These are phyloP conservation scores for Suillus subaureus DNA, from an alignment of 768 basidiomycete genomes.

Conservation along the genomic window DNA sequence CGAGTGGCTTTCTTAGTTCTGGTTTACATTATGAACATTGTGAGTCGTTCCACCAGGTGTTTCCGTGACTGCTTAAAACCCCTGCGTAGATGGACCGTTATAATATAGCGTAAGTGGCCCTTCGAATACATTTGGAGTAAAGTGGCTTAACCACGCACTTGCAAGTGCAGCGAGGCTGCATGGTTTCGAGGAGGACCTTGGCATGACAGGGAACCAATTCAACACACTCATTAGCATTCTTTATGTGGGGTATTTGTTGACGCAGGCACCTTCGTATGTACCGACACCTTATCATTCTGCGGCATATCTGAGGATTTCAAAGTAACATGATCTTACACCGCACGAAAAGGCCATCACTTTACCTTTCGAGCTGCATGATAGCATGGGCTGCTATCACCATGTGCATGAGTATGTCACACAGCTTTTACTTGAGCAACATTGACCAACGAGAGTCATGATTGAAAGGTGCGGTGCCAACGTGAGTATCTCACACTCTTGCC, in stretches of 20 bases:
- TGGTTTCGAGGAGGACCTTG: not conserved
- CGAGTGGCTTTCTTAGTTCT: constrained; percentile 46
- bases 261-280: constrained; percentile 72
- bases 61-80: constrained; percentile 1
- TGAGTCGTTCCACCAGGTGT: constrained; percentile 23
- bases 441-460: not conserved
- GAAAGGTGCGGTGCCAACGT: constrained; percentile 38
- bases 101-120: constrained; percentile 53
- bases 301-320: not conserved
- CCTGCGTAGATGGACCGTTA: constrained; percentile 62
- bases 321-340: constrained; percentile 72
- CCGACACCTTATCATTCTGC: not conserved
- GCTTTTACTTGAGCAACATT: constrained; percentile 3
- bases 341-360: constrained; percentile 65
- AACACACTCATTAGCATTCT: constrained; percentile 53
- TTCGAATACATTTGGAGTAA: constrained; percentile 41
- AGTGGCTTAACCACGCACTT: not conserved
- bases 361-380: constrained; percentile 64
- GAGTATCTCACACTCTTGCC: not conserved
- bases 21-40: constrained; percentile 50
- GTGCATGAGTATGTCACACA: constrained; percentile 45
- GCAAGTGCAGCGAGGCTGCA: not conserved
- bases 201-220: not conserved
- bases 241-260: constrained; percentile 70
- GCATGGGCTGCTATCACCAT: constrained; percentile 67